Percentiles rank a stretch among this genome's conserved stretches.
These are phyloP conservation scores for Isabelozyma pseudorhagii DNA, from an alignment of 805 yeast species.

Conservation along the genomic window DNA sequence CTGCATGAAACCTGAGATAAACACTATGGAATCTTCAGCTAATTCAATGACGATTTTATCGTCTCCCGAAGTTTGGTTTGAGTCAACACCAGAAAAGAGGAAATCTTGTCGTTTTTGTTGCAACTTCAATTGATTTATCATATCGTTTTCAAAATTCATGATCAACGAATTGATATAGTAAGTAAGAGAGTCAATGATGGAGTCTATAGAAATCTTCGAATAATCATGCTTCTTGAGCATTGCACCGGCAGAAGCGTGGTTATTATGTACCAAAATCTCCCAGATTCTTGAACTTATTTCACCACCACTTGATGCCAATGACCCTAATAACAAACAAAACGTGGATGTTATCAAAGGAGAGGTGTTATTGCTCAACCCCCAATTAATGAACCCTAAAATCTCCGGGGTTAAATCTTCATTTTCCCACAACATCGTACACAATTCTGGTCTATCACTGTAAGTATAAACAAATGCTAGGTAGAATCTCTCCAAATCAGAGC, in stretches of 20 bases:
- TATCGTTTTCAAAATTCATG: conserved; percentile 34
- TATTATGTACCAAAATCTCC: conserved; percentile 34
- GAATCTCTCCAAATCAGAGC: conserved; percentile 85
- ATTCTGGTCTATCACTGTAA: conserved; percentile 57
- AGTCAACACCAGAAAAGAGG: conserved; percentile 17
- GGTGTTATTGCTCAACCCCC: conserved; percentile 79
- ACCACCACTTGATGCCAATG: conserved; percentile 61
- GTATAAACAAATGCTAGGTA: conserved; percentile 71
- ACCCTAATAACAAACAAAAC: conserved; percentile 73
- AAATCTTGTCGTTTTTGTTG: conserved; percentile 36
- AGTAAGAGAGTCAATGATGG: conserved; percentile 50
- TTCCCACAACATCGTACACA: conserved; percentile 63
- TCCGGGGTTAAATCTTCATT: conserved; percentile 40
- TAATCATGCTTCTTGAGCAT: conserved; percentile 34
- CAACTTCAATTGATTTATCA: conserved; percentile 22
- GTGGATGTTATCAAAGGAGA: conserved; percentile 81
- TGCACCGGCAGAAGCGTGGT: conserved; percentile 7
- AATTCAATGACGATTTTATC: conserved; percentile 48
- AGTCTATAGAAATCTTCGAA: conserved; percentile 52
- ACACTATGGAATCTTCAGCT: conserved; percentile 76
- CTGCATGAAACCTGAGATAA: conserved; percentile 70
- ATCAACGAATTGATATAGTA: conserved; percentile 49
- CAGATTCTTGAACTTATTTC: conserved; percentile 44
- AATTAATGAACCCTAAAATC: conserved; percentile 74
- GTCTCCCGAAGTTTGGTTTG: conserved; percentile 21